Percentiles rank a stretch among this genome's conserved stretches.
Conservation (phyloP, 2,329 filamentous ascomycete genomes). For the Metarhizium sp. region DNA sequence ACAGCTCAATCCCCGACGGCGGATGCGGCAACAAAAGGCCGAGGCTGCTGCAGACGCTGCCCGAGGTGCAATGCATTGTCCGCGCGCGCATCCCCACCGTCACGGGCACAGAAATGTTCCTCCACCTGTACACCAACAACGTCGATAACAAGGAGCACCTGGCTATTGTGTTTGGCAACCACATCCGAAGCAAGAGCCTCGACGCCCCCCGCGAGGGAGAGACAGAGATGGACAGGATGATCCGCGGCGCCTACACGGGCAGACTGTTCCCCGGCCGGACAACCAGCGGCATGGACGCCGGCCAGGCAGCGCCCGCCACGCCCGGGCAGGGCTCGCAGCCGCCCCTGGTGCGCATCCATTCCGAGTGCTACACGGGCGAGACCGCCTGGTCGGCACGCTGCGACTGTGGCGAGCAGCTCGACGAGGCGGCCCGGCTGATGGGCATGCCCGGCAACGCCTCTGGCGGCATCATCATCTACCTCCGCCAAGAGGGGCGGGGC, state of each 20-base stretch:
- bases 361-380: slow-evolving; percentile 96
- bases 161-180: slow-evolving; percentile 88
- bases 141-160: slow-evolving; percentile 93
- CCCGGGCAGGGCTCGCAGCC: slow-evolving; percentile 8
- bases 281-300: slow-evolving; percentile 47
- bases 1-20: slow-evolving; percentile 47
- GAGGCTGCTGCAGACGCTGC: slow-evolving; percentile 64
- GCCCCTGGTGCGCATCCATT: slow-evolving; percentile 89
- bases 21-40: slow-evolving; percentile 57
- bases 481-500: slow-evolving; percentile 90
- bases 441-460: slow-evolving; percentile 52
- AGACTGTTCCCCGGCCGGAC: slow-evolving; percentile 78
- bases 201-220: slow-evolving; percentile 66
- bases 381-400: slow-evolving; percentile 97
- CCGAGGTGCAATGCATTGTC: slow-evolving; percentile 85
- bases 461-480: slow-evolving; percentile 89
- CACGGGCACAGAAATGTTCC: slow-evolving; percentile 87
- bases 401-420: slow-evolving; percentile 95
- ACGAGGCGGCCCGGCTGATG: slow-evolving; percentile 94
- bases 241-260: slow-evolving; percentile 85
- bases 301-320: slow-evolving; percentile 2
- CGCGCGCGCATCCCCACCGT: slow-evolving; percentile 92
- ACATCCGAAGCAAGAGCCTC: slow-evolving; percentile 65
- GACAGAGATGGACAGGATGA: slow-evolving; percentile 86
- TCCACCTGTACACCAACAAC: slow-evolving; percentile 90